These are phyloP conservation scores for Tolypocladium pustulatum DNA, from an alignment of 2,329 filamentous ascomycete genomes.

Conservation along the genomic window DNA sequence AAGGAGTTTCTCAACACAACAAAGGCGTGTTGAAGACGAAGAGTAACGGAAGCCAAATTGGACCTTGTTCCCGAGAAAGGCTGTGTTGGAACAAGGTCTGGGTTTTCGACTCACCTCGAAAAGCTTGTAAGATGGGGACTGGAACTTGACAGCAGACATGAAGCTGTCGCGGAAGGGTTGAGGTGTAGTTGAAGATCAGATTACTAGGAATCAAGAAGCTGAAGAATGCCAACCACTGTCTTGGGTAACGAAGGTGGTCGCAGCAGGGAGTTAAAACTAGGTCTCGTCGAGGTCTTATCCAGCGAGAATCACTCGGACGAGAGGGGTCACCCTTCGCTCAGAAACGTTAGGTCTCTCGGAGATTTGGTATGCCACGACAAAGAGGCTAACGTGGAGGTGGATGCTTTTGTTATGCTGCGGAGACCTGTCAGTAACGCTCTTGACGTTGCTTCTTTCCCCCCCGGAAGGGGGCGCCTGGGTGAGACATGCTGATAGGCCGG, in stretches of 20 bases:
- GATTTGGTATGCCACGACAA: slow-evolving; percentile 24
- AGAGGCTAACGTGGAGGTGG: slow-evolving; percentile 19
- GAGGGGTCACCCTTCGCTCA: slow-evolving; percentile 17
- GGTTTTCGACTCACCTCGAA: slow-evolving; percentile 43
- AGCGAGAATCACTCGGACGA: slow-evolving; percentile 16
- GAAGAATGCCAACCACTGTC: slow-evolving; percentile 27
- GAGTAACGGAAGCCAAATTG: neutral
- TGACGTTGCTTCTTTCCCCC: slow-evolving; percentile 22
- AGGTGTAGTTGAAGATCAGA: slow-evolving; percentile 18
- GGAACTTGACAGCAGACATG: slow-evolving; percentile 49
- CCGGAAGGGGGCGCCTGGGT: slow-evolving; percentile 18
- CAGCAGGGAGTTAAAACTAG: slow-evolving; percentile 22
- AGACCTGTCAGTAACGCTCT: slow-evolving; percentile 20
- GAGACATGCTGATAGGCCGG: slow-evolving; percentile 22
- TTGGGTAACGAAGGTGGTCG: slow-evolving; percentile 22
- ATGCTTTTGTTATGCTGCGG: slow-evolving; percentile 19
- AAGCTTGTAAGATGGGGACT: slow-evolving; percentile 45
- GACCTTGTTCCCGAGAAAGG: neutral
- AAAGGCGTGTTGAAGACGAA: neutral
- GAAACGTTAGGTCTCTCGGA: slow-evolving; percentile 21
- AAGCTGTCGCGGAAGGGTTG: slow-evolving; percentile 31
- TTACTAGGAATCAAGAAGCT: slow-evolving; percentile 19
- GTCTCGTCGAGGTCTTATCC: slow-evolving; percentile 28
- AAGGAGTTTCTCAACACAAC: slow-evolving; percentile 1
- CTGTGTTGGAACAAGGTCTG: slow-evolving; percentile 19